These are phyloP conservation scores for Iris pallida DNA, from an alignment of 116 monocot genomes.

Conservation along the genomic window DNA sequence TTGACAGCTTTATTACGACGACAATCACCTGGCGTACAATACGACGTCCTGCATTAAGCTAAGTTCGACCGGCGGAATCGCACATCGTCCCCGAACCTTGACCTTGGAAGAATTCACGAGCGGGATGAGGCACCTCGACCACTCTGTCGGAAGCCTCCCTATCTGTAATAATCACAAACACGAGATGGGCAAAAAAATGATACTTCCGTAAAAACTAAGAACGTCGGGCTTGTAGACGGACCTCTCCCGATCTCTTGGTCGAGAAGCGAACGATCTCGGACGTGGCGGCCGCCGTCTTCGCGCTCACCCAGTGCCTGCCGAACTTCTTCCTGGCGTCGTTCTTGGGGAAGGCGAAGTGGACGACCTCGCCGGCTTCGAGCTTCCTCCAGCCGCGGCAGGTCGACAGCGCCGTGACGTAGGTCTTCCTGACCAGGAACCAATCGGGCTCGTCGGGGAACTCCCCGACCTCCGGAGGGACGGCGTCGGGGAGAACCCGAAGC, in stretches of 20 bases:
- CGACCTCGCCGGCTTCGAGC: slow-evolving; percentile 53
- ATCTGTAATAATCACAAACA: slow-evolving; percentile 29
- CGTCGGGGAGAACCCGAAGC: slow-evolving; percentile 17
- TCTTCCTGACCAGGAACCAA: slow-evolving; percentile 72
- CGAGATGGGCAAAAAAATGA: slow-evolving; percentile 2
- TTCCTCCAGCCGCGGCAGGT: slow-evolving; percentile 52
- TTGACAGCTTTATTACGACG: neutral
- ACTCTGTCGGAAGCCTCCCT: slow-evolving; percentile 69
- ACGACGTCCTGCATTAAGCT: slow-evolving; percentile 66
- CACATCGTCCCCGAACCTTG: slow-evolving; percentile 57
- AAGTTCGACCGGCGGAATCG: slow-evolving; percentile 31
- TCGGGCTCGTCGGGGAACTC: slow-evolving; percentile 60
- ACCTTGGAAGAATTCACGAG: slow-evolving; percentile 76
- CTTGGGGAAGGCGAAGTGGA: slow-evolving; percentile 65
- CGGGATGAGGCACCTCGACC: slow-evolving; percentile 67
- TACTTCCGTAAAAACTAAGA: neutral
- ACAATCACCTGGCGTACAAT: slow-evolving; percentile 60
- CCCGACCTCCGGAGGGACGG: slow-evolving; percentile 32
- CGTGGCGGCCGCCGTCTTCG: slow-evolving; percentile 37
- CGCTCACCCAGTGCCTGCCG: slow-evolving; percentile 36
- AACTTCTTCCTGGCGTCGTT: slow-evolving; percentile 8
- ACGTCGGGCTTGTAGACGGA: slow-evolving; percentile 1
- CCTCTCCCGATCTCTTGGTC: slow-evolving; percentile 79
- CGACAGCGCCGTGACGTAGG: slow-evolving; percentile 54
- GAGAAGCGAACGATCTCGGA: slow-evolving; percentile 79